Evolutionary conservation across 371 early-diverging fungal species (phyloP).

Genomic region (Mucor lusitanicus): DNA sequence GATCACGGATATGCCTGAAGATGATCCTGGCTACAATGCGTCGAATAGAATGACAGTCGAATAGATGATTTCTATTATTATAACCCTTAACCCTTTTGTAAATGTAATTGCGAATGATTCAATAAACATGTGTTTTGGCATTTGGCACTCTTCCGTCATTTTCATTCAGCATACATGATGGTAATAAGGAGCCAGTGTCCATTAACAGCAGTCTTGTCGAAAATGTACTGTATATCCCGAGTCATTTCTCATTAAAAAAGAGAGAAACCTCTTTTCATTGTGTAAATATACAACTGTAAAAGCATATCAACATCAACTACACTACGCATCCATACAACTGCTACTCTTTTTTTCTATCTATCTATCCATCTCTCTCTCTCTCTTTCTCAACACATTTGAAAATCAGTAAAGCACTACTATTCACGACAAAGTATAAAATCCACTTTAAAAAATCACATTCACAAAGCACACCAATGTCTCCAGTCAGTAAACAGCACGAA

Average conservation of each 20-base stretch:
- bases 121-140: background rate
- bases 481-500: slow-evolving; percentile 5
- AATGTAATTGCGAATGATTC: background rate
- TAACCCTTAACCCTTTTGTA: background rate
- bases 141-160: too few species aligned
- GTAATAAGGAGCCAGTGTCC: background rate
- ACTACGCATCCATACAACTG: too few species aligned
- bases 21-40: slow-evolving; percentile 4
- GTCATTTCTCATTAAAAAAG: too few species aligned
- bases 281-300: background rate
- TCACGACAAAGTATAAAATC: background rate
- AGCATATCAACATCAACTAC: too few species aligned
- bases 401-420: too few species aligned
- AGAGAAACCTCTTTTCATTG: background rate
- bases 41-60: slow-evolving; percentile 12
- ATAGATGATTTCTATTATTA: background rate
- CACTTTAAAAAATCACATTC: background rate
- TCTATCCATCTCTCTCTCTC: too few species aligned
- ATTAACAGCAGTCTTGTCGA: background rate
- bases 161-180: background rate
- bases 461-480: background rate
- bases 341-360: too few species aligned
- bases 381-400: too few species aligned
- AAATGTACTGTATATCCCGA: background rate
- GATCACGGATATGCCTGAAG: slow-evolving; percentile 40